A percentile compares a stretch with the other conserved stretches of the same genome.
Conservation (phyloP, 305 asterid species). For the Solanum hybrid region DNA sequence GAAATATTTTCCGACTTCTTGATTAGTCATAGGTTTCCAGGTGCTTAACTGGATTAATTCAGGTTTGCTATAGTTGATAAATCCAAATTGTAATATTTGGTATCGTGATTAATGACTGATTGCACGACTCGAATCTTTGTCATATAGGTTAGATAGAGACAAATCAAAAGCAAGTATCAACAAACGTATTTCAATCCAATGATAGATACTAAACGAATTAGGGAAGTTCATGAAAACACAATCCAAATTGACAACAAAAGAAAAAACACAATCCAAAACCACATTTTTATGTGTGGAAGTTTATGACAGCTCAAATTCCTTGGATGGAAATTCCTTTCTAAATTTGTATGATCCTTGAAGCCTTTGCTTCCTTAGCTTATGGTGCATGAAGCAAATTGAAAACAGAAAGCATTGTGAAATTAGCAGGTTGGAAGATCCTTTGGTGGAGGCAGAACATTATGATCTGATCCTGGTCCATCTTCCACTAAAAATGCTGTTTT, state of each 20-base stretch:
- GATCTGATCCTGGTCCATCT: slow-evolving; percentile 28
- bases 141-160: neutral
- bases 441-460: slow-evolving; percentile 18
- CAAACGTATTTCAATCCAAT: neutral
- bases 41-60: neutral
- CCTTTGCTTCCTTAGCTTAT: neutral
- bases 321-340: neutral
- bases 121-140: neutral
- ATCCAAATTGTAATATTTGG: neutral
- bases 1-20: neutral
- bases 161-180: neutral
- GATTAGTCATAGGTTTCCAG: neutral
- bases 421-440: slow-evolving; percentile 21
- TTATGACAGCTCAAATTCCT: neutral
- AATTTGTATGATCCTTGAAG: neutral
- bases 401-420: neutral
- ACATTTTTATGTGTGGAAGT: neutral
- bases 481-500: slow-evolving; percentile 30
- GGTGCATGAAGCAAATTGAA: neutral
- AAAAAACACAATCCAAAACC: neutral
- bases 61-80: neutral
- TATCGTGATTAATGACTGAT: neutral
- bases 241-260: neutral
- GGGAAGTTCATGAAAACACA: neutral
- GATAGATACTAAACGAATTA: neutral